Percentiles rank a stretch among this genome's conserved stretches.
phyloP scores from a whole-genome alignment of 805 yeast species.

The Candida hispaniensis region DNA sequence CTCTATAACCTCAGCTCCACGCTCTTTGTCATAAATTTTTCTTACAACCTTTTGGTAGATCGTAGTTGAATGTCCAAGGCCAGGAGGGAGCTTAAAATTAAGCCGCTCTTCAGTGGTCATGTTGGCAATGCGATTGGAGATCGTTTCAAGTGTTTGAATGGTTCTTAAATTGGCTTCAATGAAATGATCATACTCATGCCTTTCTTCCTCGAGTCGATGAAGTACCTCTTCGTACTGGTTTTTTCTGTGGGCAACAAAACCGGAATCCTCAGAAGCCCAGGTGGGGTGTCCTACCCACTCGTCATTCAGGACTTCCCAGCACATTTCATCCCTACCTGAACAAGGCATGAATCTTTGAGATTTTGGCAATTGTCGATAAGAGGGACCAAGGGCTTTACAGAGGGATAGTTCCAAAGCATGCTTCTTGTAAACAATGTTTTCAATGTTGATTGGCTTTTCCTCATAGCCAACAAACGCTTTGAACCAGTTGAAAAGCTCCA shows the following conservation, averaged over 20 bases:
- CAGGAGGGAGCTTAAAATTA: conserved; percentile 77
- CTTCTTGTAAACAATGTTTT: conserved; percentile 75
- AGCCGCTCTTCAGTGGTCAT: conserved; percentile 89
- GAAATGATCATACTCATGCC: conserved; percentile 92
- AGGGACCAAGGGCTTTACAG: conserved; percentile 92
- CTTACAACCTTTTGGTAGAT: conserved; percentile 89
- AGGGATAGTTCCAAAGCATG: conserved; percentile 81
- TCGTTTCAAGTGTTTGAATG: conserved; percentile 88
- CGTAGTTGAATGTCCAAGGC: conserved; percentile 88
- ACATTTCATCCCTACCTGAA: conserved; percentile 96
- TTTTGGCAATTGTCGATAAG: conserved; percentile 85
- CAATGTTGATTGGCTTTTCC: conserved; percentile 76
- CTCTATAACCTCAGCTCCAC: conserved; percentile 92
- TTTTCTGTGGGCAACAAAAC: conserved; percentile 96
- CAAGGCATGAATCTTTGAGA: conserved; percentile 95
- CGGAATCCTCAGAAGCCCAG: conserved; percentile 99
- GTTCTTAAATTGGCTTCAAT: conserved; percentile 93
- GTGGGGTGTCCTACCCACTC: conserved; percentile 99
- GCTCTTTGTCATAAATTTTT: conserved; percentile 85
- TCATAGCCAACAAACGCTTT: conserved; percentile 82
- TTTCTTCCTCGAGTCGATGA: conserved; percentile 91
- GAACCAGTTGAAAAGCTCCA: conserved; percentile 83
- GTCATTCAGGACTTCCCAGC: conserved; percentile 97
- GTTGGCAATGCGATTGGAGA: conserved; percentile 84
- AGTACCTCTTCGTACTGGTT: conserved; percentile 95